Conservation (phyloP, 345 rosid genomes). For the Dovyalis caffra region DNA sequence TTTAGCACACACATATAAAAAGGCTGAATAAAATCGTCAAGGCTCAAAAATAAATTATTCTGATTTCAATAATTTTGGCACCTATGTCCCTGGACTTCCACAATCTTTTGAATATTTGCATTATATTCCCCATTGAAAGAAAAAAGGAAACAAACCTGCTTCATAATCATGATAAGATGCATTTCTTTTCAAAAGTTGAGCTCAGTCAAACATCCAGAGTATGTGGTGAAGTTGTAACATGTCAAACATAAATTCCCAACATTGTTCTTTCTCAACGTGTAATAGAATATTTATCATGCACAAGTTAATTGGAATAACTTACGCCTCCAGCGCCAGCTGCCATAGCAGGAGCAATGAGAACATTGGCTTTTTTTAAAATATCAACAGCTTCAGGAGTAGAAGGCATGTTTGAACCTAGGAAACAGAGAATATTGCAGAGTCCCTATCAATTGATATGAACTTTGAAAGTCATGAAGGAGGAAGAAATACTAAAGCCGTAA, state of each 20-base stretch:
- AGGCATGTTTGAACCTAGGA: constrained; percentile 90
- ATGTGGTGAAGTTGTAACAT: too few species aligned
- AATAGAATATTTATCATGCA: not conserved
- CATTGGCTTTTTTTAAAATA: constrained; percentile 78
- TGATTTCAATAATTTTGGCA: constrained; percentile 4
- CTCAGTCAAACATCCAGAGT: too few species aligned
- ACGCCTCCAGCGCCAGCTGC: constrained; percentile 99
- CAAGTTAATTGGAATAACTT: constrained; percentile 21
- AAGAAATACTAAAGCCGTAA: not conserved
- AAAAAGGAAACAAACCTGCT: not conserved
- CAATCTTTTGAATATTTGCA: not conserved
- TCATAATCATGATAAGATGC: not conserved
- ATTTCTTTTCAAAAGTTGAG: not conserved
- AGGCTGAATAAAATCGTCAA: too few species aligned
- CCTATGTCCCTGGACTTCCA: not conserved
- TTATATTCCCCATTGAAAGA: too few species aligned
- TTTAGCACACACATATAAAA: constrained; percentile 8
- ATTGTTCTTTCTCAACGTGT: too few species aligned
- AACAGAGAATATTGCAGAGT: constrained; percentile 8
- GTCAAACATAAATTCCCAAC: too few species aligned
- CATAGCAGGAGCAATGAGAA: constrained; percentile 91
- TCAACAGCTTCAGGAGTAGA: constrained; percentile 95
- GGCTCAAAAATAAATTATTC: too few species aligned
- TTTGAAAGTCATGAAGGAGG: not conserved
- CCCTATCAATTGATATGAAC: not conserved